phyloP scores from a whole-genome alignment of 805 yeast species.

The Myxozyma monticola region DNA sequence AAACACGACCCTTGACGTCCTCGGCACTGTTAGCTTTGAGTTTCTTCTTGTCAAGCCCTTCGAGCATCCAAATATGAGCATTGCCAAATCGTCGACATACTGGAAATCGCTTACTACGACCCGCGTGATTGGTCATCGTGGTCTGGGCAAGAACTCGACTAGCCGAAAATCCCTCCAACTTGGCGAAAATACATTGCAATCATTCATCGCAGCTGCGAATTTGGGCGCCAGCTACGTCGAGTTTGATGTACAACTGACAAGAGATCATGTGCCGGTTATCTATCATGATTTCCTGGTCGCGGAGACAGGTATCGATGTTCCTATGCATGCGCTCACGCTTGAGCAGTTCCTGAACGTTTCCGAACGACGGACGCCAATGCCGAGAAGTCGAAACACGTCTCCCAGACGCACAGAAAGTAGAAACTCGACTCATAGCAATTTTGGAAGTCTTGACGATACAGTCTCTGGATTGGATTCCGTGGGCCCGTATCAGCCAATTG shows the following conservation, averaged over 20 bases:
- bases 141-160: constrained; percentile 82
- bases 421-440: neutral
- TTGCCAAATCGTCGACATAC: constrained; percentile 71
- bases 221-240: constrained; percentile 96
- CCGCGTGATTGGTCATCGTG: constrained; percentile 93
- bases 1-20: constrained; percentile 63
- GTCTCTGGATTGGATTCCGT: constrained; percentile 1
- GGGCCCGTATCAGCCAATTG: constrained; percentile 9
- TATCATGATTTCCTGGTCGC: constrained; percentile 94
- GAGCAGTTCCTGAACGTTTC: constrained; percentile 74
- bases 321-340: constrained; percentile 87
- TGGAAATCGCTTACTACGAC: constrained; percentile 90
- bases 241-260: constrained; percentile 93
- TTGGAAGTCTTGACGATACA: neutral
- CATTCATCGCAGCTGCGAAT: constrained; percentile 94
- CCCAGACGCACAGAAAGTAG: constrained; percentile 19
- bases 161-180: constrained; percentile 76
- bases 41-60: constrained; percentile 71
- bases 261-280: constrained; percentile 86
- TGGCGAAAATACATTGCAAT: constrained; percentile 93
- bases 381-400: constrained; percentile 29
- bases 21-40: constrained; percentile 79
- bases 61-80: constrained; percentile 62
- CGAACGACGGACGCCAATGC: constrained; percentile 29
- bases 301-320: constrained; percentile 93